Evolutionary conservation across 805 yeast genomes (phyloP), one percentile per base, ranked within the genome.

Genomic region (Teunomyces gatunensis): DNA sequence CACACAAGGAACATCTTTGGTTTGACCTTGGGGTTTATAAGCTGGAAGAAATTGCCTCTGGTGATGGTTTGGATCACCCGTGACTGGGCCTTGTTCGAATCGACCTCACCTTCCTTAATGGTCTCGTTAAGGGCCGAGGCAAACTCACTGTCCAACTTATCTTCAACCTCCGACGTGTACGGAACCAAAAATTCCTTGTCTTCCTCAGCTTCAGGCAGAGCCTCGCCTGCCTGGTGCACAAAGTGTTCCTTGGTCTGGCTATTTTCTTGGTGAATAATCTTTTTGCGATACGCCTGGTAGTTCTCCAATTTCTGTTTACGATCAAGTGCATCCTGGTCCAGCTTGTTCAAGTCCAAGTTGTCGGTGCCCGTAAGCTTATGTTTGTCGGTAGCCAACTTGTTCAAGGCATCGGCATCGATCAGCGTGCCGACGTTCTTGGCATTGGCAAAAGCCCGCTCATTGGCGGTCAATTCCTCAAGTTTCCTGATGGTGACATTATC

Each of bases 1-100:
- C 94, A 89, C 17, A 89, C 77, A 42, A 90, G 67, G 63, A 83
- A 89, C 60, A 87, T 79, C 55, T 81, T 81, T 35, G 78, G 78
- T 50, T 73, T 73, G 43, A 68, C 61, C 47, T 63, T 63, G 13
- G 75, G 75, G 53, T 69, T 69, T 33, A 73, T 68, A 25, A 79
- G 63, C 50, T 77, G 77, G 57, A 83, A 83, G 56, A 82, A 82
- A 52, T 77, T 74, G 2, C 91, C 91, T 51, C 90, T 70, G 2
- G 89, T 83, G 33, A 87, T 75, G 4, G 88, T 84, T 52, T 86
- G 79, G 13, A 85, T 73, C n/a, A 81, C 84, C 46, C 90, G 70
- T 37, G 82, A 78, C 44, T 78, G 78, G 6, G 68, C 65, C 23
- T 64, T 64, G 54, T 80, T 80, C 13, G 81, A 68, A 52, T 81